Evolutionary conservation across 2,329 filamentous ascomycete species (phyloP).

Genomic region (Ceratocystis smalleyi): DNA sequence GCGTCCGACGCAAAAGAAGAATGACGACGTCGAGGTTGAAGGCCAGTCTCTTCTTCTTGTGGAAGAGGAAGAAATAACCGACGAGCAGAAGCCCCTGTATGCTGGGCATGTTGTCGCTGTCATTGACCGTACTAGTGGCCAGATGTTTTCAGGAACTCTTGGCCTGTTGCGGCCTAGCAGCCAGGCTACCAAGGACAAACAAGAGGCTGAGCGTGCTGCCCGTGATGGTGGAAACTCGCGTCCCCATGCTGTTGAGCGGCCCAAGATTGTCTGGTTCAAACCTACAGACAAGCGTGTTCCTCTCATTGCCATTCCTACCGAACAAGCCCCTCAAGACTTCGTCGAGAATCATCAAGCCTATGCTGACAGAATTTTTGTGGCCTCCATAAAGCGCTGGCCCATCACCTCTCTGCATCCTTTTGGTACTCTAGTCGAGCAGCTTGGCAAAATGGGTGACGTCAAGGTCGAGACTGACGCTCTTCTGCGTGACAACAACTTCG

Average conservation of each 20-base stretch:
- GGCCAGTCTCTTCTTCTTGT: constrained; percentile 92
- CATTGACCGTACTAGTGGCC: constrained; percentile 87
- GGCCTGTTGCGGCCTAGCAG: constrained; percentile 89
- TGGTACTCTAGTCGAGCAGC: constrained; percentile 89
- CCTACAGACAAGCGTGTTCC: constrained; percentile 97
- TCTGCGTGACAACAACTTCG: constrained; percentile 96
- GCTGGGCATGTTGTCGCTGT: constrained; percentile 95
- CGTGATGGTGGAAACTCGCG: constrained; percentile 51
- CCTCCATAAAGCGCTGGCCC: constrained; percentile 98
- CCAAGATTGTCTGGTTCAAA: constrained; percentile 99
- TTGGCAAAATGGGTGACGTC: constrained; percentile 91
- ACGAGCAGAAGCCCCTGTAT: constrained; percentile 94
- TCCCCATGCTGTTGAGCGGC: constrained; percentile 63
- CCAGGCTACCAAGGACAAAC: constrained; percentile 98
- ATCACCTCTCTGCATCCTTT: constrained; percentile 99
- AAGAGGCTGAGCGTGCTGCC: constrained; percentile 87
- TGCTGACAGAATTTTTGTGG: constrained; percentile 93
- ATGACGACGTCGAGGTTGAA: constrained; percentile 96
- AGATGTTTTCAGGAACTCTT: constrained; percentile 97
- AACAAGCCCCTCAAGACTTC: constrained; percentile 93
- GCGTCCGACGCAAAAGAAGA: constrained; percentile 98
- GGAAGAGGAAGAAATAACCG: constrained; percentile 96
- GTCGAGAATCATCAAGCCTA: constrained; percentile 98
- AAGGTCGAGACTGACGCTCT: constrained; percentile 97
- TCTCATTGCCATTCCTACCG: constrained; percentile 92